Conservation (phyloP, 176 grass and related monocot species). For the Bothriochloa decipiens region DNA sequence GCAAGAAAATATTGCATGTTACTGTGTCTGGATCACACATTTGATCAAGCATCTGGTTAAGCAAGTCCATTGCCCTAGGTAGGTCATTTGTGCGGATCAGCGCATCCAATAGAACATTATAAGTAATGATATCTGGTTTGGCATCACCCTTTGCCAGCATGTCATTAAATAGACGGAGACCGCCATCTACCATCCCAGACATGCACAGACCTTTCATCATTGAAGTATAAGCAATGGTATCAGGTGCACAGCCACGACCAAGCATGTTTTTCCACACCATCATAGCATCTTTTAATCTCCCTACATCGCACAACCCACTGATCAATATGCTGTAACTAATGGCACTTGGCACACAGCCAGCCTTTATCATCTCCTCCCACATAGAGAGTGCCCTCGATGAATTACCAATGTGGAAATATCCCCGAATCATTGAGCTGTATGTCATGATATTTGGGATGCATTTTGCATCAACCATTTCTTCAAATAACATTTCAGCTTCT, state of each 20-base stretch:
- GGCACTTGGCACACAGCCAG: conserved; percentile 53
- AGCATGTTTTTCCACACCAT: conserved; percentile 98
- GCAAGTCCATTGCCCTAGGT: conserved; percentile 61
- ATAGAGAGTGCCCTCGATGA: conserved; percentile 52
- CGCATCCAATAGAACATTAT: conserved; percentile 74
- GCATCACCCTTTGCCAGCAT: conserved; percentile 64
- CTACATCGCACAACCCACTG: conserved; percentile 66
- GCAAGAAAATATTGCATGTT: conserved; percentile 83
- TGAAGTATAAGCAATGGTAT: conserved; percentile 81
- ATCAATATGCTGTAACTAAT: conserved; percentile 88
- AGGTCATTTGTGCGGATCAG: conserved; percentile 57
- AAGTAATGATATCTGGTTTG: conserved; percentile 68
- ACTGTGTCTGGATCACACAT: conserved; percentile 76
- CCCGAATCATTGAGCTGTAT: conserved; percentile 69
- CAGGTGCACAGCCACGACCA: conserved; percentile 57
- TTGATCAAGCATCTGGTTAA: conserved; percentile 78
- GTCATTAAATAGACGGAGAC: conserved; percentile 67
- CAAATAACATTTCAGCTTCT: conserved; percentile 59
- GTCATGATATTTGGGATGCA: conserved; percentile 79
- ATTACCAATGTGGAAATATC: conserved; percentile 74
- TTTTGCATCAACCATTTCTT: conserved; percentile 61
- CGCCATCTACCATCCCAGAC: conserved; percentile 78
- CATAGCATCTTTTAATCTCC: conserved; percentile 86
- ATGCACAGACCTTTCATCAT: conserved; percentile 88
- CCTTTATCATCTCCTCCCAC: conserved; percentile 72